Base-by-base conservation (phyloP, 805 yeast genomes). In the Naumovozyma castellii region DNA sequence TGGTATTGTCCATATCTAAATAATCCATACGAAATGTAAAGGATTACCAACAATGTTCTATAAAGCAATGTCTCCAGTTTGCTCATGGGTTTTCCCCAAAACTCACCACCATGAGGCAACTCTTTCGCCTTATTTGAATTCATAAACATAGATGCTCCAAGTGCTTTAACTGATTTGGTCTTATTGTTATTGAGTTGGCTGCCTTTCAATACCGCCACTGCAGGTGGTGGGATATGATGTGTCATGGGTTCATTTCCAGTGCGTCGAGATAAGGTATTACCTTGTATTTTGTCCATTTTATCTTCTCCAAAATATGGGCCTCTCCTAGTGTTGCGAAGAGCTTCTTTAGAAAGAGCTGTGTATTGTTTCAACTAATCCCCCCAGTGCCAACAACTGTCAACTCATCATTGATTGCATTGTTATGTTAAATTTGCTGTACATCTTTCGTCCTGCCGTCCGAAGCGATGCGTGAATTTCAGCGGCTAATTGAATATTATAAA, bases 1-100 rank as follows among this genome's bases (percentile, higher is more conserved):
- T 71, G 53, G 48, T 61, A 78, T 49, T 78, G 75, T 43, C 65
- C 50, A 38, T 73, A 68, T 42, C 84, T 69, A 47, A 67, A 67
- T 20, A 76, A 57, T 9, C 86, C 76, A 56, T 76, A 75, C 25
- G 74, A 28, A 35, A 78, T 65, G 50, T 75, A 81, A 12, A 81
- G 46, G 16, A 67, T 43, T 28, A 81, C 62, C 36, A 82, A 61
- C 2, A 77, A 48, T 8, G 68, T 47, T 48, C 76, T 78, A 53
- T 66, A 73, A 20, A 73, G 41, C 43, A 53, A 16, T 40, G 45
- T 53, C 19, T 55, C 49, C 2, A 54, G 34, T 27, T 48, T 49
- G 25, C 48, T 44, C 34, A 45, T 43, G 3, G 40, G 37, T 17
- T 41, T 46, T 6, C 44, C 41, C 50, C 52, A 42, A 25, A 40